These are phyloP conservation scores for Ceratobasidium sp. DNA, from an alignment of 1,284 basidiomycete genomes.

Conservation along the genomic window DNA sequence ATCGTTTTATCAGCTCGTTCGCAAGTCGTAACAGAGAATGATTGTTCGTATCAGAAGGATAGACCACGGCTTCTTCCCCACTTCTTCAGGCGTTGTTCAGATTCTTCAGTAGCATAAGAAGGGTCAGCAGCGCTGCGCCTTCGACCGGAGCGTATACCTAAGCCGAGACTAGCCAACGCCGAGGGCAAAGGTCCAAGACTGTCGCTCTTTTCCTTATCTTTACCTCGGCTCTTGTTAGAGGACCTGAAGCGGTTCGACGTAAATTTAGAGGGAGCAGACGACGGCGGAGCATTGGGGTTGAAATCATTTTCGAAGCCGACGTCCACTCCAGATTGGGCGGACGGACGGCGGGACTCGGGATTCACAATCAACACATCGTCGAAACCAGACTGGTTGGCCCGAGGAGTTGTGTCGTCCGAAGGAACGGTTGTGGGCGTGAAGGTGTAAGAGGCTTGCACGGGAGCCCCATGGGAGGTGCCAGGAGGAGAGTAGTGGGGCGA, in stretches of 20 bases:
- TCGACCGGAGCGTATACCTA: conserved; percentile 36
- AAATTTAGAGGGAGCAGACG: background rate
- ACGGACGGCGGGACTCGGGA: conserved; percentile 44
- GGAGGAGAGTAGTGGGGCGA: conserved; percentile 43
- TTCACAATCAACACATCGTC: conserved; percentile 44
- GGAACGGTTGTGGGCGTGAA: conserved; percentile 10
- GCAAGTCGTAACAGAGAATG: conserved; percentile 16
- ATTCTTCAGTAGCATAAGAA: conserved; percentile 23
- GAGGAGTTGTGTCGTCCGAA: conserved; percentile 35
- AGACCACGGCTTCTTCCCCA: conserved; percentile 45
- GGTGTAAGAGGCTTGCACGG: conserved; percentile 22
- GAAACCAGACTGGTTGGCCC: conserved; percentile 33
- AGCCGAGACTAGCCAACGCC: conserved; percentile 38
- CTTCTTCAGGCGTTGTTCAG: conserved; percentile 42
- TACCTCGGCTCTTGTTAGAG: conserved; percentile 15
- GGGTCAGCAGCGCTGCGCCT: conserved; percentile 39
- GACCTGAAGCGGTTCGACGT: conserved; percentile 6
- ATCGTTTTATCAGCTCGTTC: conserved; percentile 24
- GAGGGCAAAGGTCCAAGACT: conserved; percentile 36
- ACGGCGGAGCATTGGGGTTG: conserved; percentile 27
- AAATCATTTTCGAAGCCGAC: conserved; percentile 43
- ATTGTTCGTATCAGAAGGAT: conserved; percentile 35
- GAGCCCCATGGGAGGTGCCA: conserved; percentile 16
- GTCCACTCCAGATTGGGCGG: conserved; percentile 41
- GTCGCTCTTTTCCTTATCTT: conserved; percentile 37